These are phyloP conservation scores for Eimeria tenella DNA, from an alignment of 169 alveolate species.

Conservation along the genomic window DNA sequence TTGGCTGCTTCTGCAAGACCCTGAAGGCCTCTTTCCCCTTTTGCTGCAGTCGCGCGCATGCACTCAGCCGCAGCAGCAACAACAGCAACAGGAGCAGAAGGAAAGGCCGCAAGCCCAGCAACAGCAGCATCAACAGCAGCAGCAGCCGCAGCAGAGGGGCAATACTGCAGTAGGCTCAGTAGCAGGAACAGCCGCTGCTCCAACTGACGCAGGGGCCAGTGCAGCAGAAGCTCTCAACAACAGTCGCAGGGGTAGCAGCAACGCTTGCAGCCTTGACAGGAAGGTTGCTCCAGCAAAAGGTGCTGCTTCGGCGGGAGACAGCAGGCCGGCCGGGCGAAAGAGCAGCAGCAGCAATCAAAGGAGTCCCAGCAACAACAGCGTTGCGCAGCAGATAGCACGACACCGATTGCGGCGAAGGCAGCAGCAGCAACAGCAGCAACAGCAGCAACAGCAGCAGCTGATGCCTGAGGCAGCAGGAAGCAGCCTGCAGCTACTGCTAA, in stretches of 20 bases:
- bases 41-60: neutral
- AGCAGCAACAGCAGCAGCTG: neutral
- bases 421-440: conserved; percentile 25
- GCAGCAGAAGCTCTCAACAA: neutral
- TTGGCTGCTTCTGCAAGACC: conserved; percentile 38
- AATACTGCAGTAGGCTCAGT: neutral
- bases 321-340: neutral
- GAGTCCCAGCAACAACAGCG: neutral
- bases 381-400: conserved; percentile 12
- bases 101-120: neutral
- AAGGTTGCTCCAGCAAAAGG: conserved; percentile 4
- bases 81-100: neutral
- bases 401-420: neutral
- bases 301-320: neutral
- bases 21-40: conserved; percentile 31
- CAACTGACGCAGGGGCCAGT: neutral
- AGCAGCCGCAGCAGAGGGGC: conserved; percentile 1
- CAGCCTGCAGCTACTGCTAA: conserved; percentile 25
- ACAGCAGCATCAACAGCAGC: conserved; percentile 20
- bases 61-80: conserved; percentile 1
- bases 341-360: conserved; percentile 1
- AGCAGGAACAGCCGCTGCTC: neutral
- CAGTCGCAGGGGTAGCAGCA: neutral
- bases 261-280: conserved; percentile 1
- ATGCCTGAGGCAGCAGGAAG: conserved; percentile 6